Conservation (phyloP, 139 green algal species). For the Trebouxia sp. region DNA sequence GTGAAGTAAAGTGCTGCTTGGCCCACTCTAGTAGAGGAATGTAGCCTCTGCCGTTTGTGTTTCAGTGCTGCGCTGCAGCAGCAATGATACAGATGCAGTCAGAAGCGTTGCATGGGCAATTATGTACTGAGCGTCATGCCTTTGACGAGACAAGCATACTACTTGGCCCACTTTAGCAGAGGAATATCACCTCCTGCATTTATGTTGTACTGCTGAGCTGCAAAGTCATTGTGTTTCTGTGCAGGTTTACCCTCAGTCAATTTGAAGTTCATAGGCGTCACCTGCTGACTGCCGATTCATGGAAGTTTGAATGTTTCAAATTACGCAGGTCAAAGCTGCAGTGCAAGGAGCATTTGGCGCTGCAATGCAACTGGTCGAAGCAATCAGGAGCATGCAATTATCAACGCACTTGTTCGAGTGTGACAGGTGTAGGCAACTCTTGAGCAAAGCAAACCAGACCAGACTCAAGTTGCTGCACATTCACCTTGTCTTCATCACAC, state of each 20-base stretch:
- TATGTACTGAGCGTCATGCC: too few relatives aligned
- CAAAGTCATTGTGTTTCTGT: too few relatives aligned
- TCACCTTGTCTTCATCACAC: slow-evolving; percentile 7
- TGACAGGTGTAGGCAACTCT: too few relatives aligned
- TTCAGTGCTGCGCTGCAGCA: slow-evolving; percentile 52
- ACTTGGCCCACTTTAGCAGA: slow-evolving; percentile 41
- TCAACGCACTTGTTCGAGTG: too few relatives aligned
- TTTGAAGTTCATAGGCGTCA: slow-evolving; percentile 34
- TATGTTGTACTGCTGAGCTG: slow-evolving; percentile 58
- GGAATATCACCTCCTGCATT: slow-evolving; percentile 36
- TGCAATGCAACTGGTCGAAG: too few relatives aligned
- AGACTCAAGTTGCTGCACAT: not conserved
- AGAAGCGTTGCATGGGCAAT: not conserved
- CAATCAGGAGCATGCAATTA: too few relatives aligned
- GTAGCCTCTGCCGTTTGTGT: slow-evolving; percentile 39
- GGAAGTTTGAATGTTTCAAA: too few relatives aligned
- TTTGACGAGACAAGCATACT: too few relatives aligned
- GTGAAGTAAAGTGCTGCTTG: slow-evolving; percentile 30
- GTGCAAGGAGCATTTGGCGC: too few relatives aligned
- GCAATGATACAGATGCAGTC: not conserved
- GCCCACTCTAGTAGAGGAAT: slow-evolving; percentile 39
- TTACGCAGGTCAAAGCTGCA: too few relatives aligned
- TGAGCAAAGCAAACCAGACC: not conserved
- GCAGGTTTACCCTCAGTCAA: too few relatives aligned
- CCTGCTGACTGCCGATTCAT: slow-evolving; percentile 34